Conservation (phyloP, 176 grass and related monocot genomes). For the Cenchrus purpureus region DNA sequence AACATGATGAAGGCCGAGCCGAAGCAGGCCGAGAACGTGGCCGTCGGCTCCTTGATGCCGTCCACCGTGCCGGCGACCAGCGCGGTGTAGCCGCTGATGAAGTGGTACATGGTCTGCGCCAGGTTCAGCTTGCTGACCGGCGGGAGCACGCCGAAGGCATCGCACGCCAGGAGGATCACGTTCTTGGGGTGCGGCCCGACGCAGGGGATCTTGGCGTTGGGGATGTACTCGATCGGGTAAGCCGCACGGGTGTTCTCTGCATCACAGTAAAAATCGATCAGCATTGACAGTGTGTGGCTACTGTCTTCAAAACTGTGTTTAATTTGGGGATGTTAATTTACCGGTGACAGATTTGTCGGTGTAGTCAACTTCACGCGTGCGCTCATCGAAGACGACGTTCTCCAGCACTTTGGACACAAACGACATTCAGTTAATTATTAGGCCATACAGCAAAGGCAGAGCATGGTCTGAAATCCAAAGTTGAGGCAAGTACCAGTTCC, state of each 20-base stretch:
- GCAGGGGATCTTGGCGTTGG: slow-evolving; percentile 87
- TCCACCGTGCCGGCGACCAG: slow-evolving; percentile 95
- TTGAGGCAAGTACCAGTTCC: slow-evolving; percentile 66
- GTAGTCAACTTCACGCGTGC: slow-evolving; percentile 89
- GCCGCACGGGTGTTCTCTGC: slow-evolving; percentile 95
- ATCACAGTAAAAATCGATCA: not conserved
- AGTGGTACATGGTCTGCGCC: slow-evolving; percentile 98
- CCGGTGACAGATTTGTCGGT: slow-evolving; percentile 93
- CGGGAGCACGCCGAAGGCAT: slow-evolving; percentile 94
- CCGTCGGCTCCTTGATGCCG: slow-evolving; percentile 95
- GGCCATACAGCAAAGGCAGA: not conserved
- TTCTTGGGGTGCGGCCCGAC: slow-evolving; percentile 96
- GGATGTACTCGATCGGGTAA: slow-evolving; percentile 97
- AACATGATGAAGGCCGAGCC: slow-evolving; percentile 98
- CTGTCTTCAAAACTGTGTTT: not conserved
- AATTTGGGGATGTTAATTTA: slow-evolving; percentile 29
- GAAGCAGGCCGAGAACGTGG: slow-evolving; percentile 97
- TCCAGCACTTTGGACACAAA: slow-evolving; percentile 72
- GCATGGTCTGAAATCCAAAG: not conserved
- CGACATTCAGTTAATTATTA: not conserved
- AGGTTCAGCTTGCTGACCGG: slow-evolving; percentile 96
- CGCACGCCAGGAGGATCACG: slow-evolving; percentile 94
- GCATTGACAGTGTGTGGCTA: not conserved
- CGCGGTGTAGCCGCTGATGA: slow-evolving; percentile 99
- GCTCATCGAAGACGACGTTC: slow-evolving; percentile 96